These are phyloP conservation scores for Penicillium nucicola DNA, from an alignment of 495 filamentous ascomycete species.

Conservation along the genomic window DNA sequence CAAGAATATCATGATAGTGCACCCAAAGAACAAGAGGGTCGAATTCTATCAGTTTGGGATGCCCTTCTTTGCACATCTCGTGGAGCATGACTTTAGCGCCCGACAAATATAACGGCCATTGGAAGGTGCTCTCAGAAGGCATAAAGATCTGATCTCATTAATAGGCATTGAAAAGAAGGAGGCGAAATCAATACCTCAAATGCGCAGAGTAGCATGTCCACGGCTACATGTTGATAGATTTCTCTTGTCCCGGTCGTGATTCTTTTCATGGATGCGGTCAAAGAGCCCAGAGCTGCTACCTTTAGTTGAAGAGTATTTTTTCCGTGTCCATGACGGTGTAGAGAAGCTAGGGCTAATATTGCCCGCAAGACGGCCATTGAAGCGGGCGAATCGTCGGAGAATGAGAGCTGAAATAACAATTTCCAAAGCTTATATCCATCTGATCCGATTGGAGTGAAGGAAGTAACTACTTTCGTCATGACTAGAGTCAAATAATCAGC, in stretches of 20 bases:
- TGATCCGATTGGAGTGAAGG: not conserved
- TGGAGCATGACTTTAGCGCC: slow-evolving; percentile 13
- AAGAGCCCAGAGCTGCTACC: slow-evolving; percentile 4
- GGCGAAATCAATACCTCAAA: slow-evolving; percentile 2
- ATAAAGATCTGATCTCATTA: not conserved
- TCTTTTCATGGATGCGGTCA: not conserved
- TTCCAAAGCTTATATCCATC: slow-evolving; percentile 10
- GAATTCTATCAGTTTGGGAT: slow-evolving; percentile 4
- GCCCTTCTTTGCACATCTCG: not conserved
- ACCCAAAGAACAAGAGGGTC: slow-evolving; percentile 8
- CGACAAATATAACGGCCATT: slow-evolving; percentile 11
- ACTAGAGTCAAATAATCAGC: not conserved
- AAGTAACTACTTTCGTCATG: not conserved
- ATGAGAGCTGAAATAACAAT: slow-evolving; percentile 8
- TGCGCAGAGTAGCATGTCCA: slow-evolving; percentile 9
- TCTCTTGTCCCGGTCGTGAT: not conserved
- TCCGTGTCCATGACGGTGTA: slow-evolving; percentile 7
- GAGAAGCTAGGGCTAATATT: slow-evolving; percentile 8
- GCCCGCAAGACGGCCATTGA: slow-evolving; percentile 10
- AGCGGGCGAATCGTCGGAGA: slow-evolving; percentile 8
- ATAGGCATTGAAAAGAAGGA: not conserved
- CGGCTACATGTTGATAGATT: slow-evolving; percentile 10
- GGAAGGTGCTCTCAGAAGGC: slow-evolving; percentile 9
- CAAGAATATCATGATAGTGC: slow-evolving; percentile 14
- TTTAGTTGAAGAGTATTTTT: slow-evolving; percentile 4